Evolutionary conservation across 495 filamentous ascomycete genomes (phyloP), one percentile per base, ranked within the genome.

Genomic region (Penicillium tannophilum): DNA sequence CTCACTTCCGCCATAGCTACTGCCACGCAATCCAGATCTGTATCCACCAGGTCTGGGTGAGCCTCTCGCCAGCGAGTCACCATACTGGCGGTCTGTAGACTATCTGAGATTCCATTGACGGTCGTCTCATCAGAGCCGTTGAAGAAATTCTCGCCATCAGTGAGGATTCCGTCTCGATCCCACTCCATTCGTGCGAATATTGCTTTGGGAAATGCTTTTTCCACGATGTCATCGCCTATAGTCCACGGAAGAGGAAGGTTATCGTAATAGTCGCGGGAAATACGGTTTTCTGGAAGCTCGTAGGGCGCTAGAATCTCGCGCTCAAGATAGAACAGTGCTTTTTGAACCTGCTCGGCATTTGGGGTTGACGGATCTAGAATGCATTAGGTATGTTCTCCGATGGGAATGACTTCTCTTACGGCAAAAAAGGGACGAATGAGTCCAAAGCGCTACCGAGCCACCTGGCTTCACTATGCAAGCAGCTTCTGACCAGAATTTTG

Each of bases 401-500:
- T 30, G 4, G 10, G 7, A 36, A 23, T 23, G 20, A 23, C 20
- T 23, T 23, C 20, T 23, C 61, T 31, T 46, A 76, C 63, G 73
- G 63, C 64, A 67, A 52, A 70, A 67, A 1, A 68, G 35, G 0
- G 50, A 46, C 3, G 62, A 44, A 9, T 42, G 55, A 16, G 67
- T 71, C 82, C 82, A 87, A 0, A 85, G 50, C 0, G 80, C 82
- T 3, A 86, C 78, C 0, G 76, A 85, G 16, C 82, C 83, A 8
- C 77, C 76, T 4, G 76, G 75, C 53, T 75, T 79, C 23, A 87
- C 58, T 4, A 78, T 67, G 20, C 66, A 60, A 3, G 79, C 79
- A 5, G 82, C 82, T 8, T 68, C 61, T 3, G 51, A 47, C 75
- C 79, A 86, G 71, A 86, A 86, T 8, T 62, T 52, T 6, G 75